Base-by-base conservation (phyloP, 2,329 filamentous ascomycete species). In the Chaetomium sp. region DNA sequence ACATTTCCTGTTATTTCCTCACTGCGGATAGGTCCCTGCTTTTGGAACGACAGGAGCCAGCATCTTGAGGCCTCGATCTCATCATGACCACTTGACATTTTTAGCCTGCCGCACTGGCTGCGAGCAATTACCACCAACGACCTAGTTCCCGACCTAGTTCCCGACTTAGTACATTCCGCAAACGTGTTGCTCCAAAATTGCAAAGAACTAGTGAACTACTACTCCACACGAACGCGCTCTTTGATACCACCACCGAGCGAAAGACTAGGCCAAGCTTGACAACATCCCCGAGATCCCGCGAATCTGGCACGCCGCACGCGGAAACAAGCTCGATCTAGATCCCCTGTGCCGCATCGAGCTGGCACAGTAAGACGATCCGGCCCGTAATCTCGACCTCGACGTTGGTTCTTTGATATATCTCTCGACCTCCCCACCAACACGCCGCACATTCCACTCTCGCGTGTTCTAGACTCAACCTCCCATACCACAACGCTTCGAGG, bases 241-340 rank as follows among this genome's bases (percentile, higher is more conserved):
- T n/a, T 6, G 13, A n/a, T n/a, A 42, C 16, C 35, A 42, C 4
- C 38, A 7, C 16, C 38, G 38, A 42, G 19, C 16, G 38, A 42
- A 42, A 16, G 16, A 42, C 38, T n/a, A 42, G n/a, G 38, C 38
- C 38, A 16, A 42, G 38, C 38, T n/a, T 16, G 16, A 42, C 16
- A 42, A 42, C 16, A 42, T 42, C 38, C 16, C 16, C 16, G 16
- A 42, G 16, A n/a, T 42, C 2, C 38, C 38, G 38, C 16, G 16
- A 42, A 42, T 42, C 38, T n/a, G 16, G n/a, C n/a, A 27, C 53
- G n/a, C 53, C 23, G 42, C 29, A 57, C 13, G n/a, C 38, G 16
- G 38, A 57, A 35, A 2, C 33, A 59, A 51, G 50, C 50, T 19
- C n/a, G 35, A 47, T 19, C 19, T 19, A 63, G 55, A 63, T 63